Evolutionary conservation across 257 asterid species (phyloP), one percentile per base, ranked within the genome.

Genomic region (Lantana camara): DNA sequence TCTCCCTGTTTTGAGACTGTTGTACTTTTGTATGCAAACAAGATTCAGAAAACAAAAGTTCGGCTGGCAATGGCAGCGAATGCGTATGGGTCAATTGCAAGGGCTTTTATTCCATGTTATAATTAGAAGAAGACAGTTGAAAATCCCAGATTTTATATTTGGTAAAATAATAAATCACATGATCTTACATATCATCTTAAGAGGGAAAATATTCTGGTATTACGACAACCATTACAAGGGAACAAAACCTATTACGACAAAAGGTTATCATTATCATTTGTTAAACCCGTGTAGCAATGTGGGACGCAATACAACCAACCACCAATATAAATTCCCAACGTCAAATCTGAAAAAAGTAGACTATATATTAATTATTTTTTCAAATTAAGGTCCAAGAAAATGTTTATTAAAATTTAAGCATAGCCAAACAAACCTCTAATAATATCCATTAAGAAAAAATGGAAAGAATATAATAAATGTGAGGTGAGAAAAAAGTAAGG

Each of bases 11-110:
- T 42, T 58, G 69, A 60, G 37, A 51, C 54, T 11, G 30, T 69
- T 64, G 79, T 74, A 68, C 32, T 27, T 11, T 35, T 35, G 63
- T 72, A 46, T 54, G 68, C 41, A 11, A 52, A 29, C 38, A 42
- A 62, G 78, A 67, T 67, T 29, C 70, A 64, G 70, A 77, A 59
- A 68, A 63, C 48, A 40, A 60, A 73, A 47, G 50, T 37, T 66
- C 71, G 68, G 77, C 77, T 70, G 80, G 80, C 78, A 67, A n/a
- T n/a, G n/a, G n/a, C n/a, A n/a, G n/a, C n/a, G n/a, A n/a, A n/a
- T n/a, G 23, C 19, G 66, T 37, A 57, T 62, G 68, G 74, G 62
- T 71, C 69, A 41, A 68, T 62, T 61, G 17, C 21, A 71, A 61
- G 66, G 64, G 67, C 23, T 63, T 54, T 66, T 76, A 77, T 71